These are phyloP conservation scores for Pichia occidentalis DNA, from an alignment of 805 yeast species.

Conservation along the genomic window DNA sequence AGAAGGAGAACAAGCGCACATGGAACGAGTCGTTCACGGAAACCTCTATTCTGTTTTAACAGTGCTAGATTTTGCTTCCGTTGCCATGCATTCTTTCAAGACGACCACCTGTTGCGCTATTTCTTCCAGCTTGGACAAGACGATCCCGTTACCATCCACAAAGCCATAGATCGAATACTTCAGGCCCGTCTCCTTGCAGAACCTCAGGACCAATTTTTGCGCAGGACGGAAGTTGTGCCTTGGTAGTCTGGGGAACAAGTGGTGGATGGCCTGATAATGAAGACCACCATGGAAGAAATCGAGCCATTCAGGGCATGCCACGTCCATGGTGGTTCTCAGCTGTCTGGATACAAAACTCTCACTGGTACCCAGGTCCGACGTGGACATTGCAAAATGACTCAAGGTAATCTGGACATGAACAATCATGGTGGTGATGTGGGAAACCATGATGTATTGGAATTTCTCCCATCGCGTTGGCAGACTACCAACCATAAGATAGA, in stretches of 20 bases:
- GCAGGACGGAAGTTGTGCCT: constrained; percentile 77
- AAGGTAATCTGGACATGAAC: constrained; percentile 92
- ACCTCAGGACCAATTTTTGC: constrained; percentile 65
- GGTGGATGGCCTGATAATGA: constrained; percentile 89
- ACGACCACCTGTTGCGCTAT: constrained; percentile 75
- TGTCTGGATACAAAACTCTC: constrained; percentile 79
- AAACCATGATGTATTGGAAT: constrained; percentile 56
- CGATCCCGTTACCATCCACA: constrained; percentile 66
- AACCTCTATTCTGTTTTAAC: too few species aligned
- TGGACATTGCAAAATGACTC: constrained; percentile 90
- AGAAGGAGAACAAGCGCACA: background rate
- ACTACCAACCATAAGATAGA: constrained; percentile 52
- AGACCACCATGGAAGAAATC: constrained; percentile 89
- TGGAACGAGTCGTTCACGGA: too few species aligned
- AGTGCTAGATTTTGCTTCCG: background rate
- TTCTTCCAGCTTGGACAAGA: constrained; percentile 62
- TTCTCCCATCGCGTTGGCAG: constrained; percentile 50
- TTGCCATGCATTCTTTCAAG: constrained; percentile 63
- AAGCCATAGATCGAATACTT: constrained; percentile 82
- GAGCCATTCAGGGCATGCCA: constrained; percentile 88
- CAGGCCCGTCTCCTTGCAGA: constrained; percentile 71
- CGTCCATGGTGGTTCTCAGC: constrained; percentile 89
- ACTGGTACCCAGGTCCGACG: constrained; percentile 73
- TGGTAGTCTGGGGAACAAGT: constrained; percentile 82
- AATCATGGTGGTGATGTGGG: constrained; percentile 78